Conservation (phyloP, 2,329 filamentous ascomycete genomes). For the Aspergillus awamori region DNA sequence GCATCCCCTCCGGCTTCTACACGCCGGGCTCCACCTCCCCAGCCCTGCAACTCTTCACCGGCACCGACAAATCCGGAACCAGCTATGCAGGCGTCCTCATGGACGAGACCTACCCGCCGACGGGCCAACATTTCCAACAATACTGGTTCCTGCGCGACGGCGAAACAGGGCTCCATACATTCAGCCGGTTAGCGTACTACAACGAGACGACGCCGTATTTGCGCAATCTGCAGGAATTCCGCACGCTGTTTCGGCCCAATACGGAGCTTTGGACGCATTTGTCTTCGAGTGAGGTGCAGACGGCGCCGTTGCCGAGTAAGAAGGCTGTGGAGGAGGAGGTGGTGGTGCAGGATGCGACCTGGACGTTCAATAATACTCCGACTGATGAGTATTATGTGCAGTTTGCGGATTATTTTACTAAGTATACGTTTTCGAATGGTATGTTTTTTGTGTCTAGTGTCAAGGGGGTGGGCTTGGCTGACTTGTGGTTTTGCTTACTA, state of each 20-base stretch:
- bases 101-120: constrained; percentile 60
- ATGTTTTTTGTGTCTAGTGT: neutral
- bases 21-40: constrained; percentile 58
- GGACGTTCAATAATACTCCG: constrained; percentile 60
- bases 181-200: constrained; percentile 62
- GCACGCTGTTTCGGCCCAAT: constrained; percentile 64
- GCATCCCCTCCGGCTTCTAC: constrained; percentile 61
- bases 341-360: constrained; percentile 66
- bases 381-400: constrained; percentile 59
- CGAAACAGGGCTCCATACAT: constrained; percentile 65
- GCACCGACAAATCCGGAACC: constrained; percentile 54
- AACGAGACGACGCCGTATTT: constrained; percentile 60
- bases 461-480: neutral
- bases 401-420: constrained; percentile 66
- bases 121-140: constrained; percentile 63
- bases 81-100: constrained; percentile 62
- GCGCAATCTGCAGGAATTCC: constrained; percentile 62
- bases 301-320: constrained; percentile 54
- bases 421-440: constrained; percentile 64
- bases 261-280: constrained; percentile 65
- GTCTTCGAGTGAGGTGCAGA: constrained; percentile 59
- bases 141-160: constrained; percentile 67
- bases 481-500: neutral
- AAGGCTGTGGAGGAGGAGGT: constrained; percentile 44
- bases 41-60: constrained; percentile 55